Evolutionary conservation across 192 early-diverging fungal species (phyloP), one percentile per base, ranked within the genome.

Genomic region (Coemansia sp.): DNA sequence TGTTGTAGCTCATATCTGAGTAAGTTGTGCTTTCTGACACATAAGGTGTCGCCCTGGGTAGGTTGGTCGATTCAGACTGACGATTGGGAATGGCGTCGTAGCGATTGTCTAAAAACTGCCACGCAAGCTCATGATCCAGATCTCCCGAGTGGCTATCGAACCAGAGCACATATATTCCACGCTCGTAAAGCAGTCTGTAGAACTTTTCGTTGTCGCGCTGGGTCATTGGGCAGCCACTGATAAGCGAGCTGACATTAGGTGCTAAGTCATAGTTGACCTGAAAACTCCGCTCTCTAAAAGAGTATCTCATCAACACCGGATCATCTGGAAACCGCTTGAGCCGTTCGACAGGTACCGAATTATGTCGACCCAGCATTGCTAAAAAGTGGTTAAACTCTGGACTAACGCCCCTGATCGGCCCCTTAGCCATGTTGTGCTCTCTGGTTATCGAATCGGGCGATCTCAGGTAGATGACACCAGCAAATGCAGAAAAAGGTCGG

Each of bases 161-260:
- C 75, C 75, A 78, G 23, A 78, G 0, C 2, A 78, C 57, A n/a
- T 66, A 42, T 25, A 78, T 68, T n/a, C 69, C 69, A 2, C 75
- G 64, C 7, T 67, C 52, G 3, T 48, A 45, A 17, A 78, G 14
- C 33, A 45, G 41, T 13, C 55, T 43, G 44, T 71, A 78, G 34
- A 78, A 78, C 21, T 30, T 9, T 12, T 51, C 21, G 54, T 68
- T 78, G 38, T 78, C 65, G 4, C 52, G 55, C 13, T 47, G 38
- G 2, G 42, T 34, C 65, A 78, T 65, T 17, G 38, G 42, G 15
- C 55, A 42, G 19, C 66, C 62, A 52, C 65, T 65, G 45, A 78
- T 54, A 33, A 78, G 62, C 25, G 69, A 56, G 62, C 75, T 71
- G n/a, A 78, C 52, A 39, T 78, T 78, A 5, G 75, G 75, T 2